phyloP scores from a whole-genome alignment of 1,284 basidiomycete genomes.

The Agroathelia rolfsii region DNA sequence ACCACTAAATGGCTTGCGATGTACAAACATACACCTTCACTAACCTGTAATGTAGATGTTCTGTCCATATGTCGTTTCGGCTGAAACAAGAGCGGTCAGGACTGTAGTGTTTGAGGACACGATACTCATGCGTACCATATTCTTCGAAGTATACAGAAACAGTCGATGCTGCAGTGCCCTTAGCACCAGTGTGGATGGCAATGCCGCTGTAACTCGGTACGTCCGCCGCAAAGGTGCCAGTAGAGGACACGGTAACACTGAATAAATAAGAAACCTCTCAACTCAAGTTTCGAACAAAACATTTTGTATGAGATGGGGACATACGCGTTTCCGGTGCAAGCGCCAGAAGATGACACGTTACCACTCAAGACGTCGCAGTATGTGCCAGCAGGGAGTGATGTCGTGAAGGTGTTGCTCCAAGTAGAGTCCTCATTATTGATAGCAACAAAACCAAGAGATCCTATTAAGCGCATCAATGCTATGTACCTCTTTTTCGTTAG shows the following conservation, averaged over 20 bases:
- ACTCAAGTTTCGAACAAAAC: background rate
- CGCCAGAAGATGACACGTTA: conserved; percentile 21
- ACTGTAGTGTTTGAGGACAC: too few species aligned
- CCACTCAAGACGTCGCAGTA: conserved; percentile 23
- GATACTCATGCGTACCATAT: too few species aligned
- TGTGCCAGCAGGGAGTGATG: conserved; percentile 16
- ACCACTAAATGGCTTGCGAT: too few species aligned
- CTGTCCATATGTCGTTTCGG: too few species aligned
- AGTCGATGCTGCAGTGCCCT: too few species aligned
- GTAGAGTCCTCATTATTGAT: conserved; percentile 24
- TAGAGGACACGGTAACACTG: conserved; percentile 39
- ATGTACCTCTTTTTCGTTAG: too few species aligned
- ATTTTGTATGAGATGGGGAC: too few species aligned
- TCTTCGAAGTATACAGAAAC: too few species aligned
- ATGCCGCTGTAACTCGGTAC: conserved; percentile 45
- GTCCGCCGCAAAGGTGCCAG: conserved; percentile 41
- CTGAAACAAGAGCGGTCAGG: too few species aligned
- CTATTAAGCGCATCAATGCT: conserved; percentile 4
- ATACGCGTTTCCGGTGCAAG: conserved; percentile 42
- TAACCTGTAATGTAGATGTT: too few species aligned
- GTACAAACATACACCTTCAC: too few species aligned
- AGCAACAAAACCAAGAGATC: conserved; percentile 20
- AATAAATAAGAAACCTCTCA: conserved; percentile 3
- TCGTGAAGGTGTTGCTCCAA: conserved; percentile 20
- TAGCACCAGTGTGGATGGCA: conserved; percentile 46